These are phyloP conservation scores for Pichia cabralensis DNA, from an alignment of 805 yeast species.

Conservation along the genomic window DNA sequence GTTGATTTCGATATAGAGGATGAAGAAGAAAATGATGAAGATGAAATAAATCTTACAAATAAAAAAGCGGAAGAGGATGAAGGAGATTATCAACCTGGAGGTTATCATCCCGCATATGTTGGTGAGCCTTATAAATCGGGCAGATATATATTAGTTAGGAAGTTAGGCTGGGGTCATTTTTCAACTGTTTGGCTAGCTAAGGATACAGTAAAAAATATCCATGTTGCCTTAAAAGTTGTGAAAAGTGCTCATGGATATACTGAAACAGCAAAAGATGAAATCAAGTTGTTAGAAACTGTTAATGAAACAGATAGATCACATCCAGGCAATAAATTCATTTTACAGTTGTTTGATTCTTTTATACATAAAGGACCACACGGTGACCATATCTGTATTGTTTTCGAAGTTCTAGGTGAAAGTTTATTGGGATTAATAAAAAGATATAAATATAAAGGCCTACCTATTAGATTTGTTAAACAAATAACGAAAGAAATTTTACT, in stretches of 20 bases:
- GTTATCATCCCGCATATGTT: conserved; percentile 87
- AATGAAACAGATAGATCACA: conserved; percentile 55
- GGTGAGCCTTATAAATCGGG: conserved; percentile 73
- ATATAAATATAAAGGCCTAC: conserved; percentile 42
- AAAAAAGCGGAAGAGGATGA: conserved; percentile 68
- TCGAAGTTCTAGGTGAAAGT: conserved; percentile 94
- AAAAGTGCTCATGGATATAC: conserved; percentile 85
- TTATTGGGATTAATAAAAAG: conserved; percentile 73
- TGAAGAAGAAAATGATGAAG: conserved; percentile 24
- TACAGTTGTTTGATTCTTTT: conserved; percentile 74
- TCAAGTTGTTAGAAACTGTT: conserved; percentile 61
- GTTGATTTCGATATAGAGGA: too few species aligned
- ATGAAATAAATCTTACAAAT: conserved; percentile 23
- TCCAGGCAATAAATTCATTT: conserved; percentile 75
- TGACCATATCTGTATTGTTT: conserved; percentile 90
- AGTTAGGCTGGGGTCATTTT: conserved; percentile 98
- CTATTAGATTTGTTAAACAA: conserved; percentile 44
- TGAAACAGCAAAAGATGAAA: conserved; percentile 92
- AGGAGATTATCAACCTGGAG: conserved; percentile 83
- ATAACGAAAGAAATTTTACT: conserved; percentile 47
- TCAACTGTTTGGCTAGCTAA: conserved; percentile 90
- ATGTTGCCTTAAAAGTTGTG: conserved; percentile 92
- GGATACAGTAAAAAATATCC: conserved; percentile 45
- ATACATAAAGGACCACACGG: conserved; percentile 88
- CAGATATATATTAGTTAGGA: conserved; percentile 72